Evolutionary conservation across 2,329 filamentous ascomycete species (phyloP), one percentile per base, ranked within the genome.

Genomic region (Aspergillus udagawae): DNA sequence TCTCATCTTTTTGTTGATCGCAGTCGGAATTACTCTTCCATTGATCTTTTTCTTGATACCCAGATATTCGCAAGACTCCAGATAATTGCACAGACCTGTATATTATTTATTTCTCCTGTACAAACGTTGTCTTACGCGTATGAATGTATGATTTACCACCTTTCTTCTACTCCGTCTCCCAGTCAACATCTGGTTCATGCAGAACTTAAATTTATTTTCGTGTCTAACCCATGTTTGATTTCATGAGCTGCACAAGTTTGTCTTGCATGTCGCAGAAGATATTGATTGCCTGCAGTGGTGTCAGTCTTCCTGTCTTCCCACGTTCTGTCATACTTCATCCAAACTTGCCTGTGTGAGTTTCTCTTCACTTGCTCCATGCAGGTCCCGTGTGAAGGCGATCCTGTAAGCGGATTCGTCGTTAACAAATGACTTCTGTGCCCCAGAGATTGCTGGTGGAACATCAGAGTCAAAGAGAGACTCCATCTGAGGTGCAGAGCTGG

Each of bases 241-340:
- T 66, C 58, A 67, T 62, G 21, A 71, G 50, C 14, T 57, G 72
- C 62, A 84, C 82, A 48, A 85, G 61, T 55, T 76, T 77, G 9
- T 80, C 75, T 66, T 85, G 83, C 68, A 82, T 81, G 53, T 83
- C 79, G 51, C 75, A 79, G 67, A 86, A 85, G 54, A 83, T 84
- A 61, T 83, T 83, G 51, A 86, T 80, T 8, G 83, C 83, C 66
- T 70, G 52, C 25, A 20, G 41, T 41, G 44, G 14, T 52, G 23
- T 12, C 53, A 20, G 51, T 27, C 44, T 17, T 12, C 23, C 12
- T 23, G 12, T 21, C 54, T 53, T 35, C 12, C 14, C 35, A n/a
- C 4, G 27, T 20, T 21, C 8, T 28, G 6, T n/a, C 52, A 41
- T 20, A 7, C 28, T 55, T 38, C 25, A 6, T n/a, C 21, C 5